Percentiles rank a stretch among this genome's conserved stretches.
Evolutionary conservation across 805 yeast genomes (phyloP).

Genomic region (Hanseniaspora pseudoguilliermondii): DNA sequence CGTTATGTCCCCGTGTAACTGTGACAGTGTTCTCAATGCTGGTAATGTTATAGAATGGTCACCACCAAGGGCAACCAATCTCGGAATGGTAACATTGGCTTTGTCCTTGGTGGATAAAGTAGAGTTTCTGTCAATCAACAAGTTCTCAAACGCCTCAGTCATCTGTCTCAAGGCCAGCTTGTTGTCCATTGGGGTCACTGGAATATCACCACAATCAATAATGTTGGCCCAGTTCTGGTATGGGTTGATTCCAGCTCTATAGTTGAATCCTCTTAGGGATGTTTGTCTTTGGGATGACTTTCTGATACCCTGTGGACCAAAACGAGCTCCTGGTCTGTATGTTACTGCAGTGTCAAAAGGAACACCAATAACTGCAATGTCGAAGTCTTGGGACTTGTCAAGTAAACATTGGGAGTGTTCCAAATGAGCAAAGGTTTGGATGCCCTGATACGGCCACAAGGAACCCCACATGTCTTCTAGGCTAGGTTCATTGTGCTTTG

Average conservation of each 20-base stretch:
- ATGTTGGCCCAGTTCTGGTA: conserved; percentile 41
- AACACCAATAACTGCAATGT: conserved; percentile 62
- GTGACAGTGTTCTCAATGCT: conserved; percentile 50
- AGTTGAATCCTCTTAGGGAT: conserved; percentile 55
- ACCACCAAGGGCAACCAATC: conserved; percentile 65
- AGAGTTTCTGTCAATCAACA: conserved; percentile 28
- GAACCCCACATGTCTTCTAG: conserved; percentile 59
- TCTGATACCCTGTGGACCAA: conserved; percentile 66
- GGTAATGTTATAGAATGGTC: conserved; percentile 71
- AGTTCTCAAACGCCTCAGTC: conserved; percentile 44
- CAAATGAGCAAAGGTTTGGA: conserved; percentile 63
- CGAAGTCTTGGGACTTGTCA: conserved; percentile 37
- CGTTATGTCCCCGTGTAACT: conserved; percentile 53
- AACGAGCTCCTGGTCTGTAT: conserved; percentile 69
- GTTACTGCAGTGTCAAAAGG: conserved; percentile 78
- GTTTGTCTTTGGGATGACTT: conserved; percentile 61
- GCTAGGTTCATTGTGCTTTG: conserved; percentile 24
- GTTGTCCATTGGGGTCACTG: conserved; percentile 58
- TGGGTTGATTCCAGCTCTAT: conserved; percentile 50
- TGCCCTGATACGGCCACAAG: conserved; percentile 60
- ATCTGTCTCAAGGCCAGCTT: conserved; percentile 50
- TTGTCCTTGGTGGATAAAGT: conserved; percentile 15
- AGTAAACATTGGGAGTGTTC: conserved; percentile 47
- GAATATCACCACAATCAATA: conserved; percentile 58
- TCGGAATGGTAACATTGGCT: conserved; percentile 34